Evolutionary conservation across 2,329 filamentous ascomycete genomes (phyloP).

Genomic region (Trichophyton rubrum): DNA sequence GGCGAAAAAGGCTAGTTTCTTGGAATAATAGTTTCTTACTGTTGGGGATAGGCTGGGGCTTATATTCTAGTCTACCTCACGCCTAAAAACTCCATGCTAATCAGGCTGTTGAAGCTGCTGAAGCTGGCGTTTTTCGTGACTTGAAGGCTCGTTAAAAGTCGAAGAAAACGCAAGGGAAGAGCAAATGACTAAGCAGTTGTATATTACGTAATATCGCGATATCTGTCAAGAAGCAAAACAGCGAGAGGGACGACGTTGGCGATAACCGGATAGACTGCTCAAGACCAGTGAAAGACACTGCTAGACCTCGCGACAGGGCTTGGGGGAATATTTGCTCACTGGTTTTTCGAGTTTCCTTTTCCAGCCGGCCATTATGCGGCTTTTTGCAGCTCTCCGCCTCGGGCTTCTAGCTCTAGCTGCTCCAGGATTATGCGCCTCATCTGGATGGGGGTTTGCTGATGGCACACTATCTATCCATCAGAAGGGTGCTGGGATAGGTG

Average conservation of each 20-base stretch:
- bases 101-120: too few species aligned
- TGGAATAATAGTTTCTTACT: too few species aligned
- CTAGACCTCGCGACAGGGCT: neutral
- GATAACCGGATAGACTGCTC: neutral
- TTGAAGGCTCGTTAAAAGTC: too few species aligned
- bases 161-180: neutral
- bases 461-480: conserved; percentile 47
- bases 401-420: conserved; percentile 25
- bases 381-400: conserved; percentile 25
- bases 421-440: conserved; percentile 34
- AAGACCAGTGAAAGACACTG: too few species aligned
- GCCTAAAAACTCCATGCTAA: too few species aligned
- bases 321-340: neutral
- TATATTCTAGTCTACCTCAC: too few species aligned
- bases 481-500: conserved; percentile 47
- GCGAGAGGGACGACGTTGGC: neutral
- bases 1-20: too few species aligned
- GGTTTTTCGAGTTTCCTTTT: neutral
- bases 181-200: neutral
- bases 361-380: conserved; percentile 21
- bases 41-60: too few species aligned
- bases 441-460: conserved; percentile 52
- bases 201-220: neutral
- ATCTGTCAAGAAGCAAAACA: neutral
- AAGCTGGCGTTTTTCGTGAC: too few species aligned